Evolutionary conservation across 345 rosid species (phyloP).

Genomic region (Linum tenue): DNA sequence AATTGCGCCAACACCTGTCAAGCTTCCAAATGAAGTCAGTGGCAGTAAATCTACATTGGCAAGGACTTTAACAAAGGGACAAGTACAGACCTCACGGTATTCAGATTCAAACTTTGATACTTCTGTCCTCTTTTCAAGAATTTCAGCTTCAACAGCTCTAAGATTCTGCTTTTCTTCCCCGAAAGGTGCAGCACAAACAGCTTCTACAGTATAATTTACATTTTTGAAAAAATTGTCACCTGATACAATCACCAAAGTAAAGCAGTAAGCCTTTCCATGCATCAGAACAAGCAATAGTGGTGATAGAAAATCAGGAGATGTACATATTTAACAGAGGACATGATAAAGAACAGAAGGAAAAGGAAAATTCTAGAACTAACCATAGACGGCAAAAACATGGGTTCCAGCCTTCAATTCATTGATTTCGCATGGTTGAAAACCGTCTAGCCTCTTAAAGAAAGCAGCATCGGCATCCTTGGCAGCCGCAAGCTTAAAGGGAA

Average conservation of each 20-base stretch:
- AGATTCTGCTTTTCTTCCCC: constrained; percentile 67
- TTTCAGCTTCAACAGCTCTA: constrained; percentile 77
- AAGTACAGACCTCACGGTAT: constrained; percentile 64
- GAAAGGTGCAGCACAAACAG: constrained; percentile 71
- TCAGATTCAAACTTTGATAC: constrained; percentile 87
- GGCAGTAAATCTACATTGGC: constrained; percentile 1
- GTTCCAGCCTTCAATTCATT: constrained; percentile 79
- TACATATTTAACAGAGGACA: too few species aligned
- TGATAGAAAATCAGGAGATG: background rate
- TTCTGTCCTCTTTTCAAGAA: constrained; percentile 76
- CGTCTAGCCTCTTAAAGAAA: constrained; percentile 86
- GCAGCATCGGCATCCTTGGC: constrained; percentile 89
- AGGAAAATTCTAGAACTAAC: constrained; percentile 38
- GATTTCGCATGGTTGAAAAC: constrained; percentile 93
- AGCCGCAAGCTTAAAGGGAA: constrained; percentile 51
- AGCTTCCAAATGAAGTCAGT: constrained; percentile 9
- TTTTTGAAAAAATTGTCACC: constrained; percentile 96
- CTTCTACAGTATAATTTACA: constrained; percentile 82
- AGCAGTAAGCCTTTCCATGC: constrained; percentile 9
- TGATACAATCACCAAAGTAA: constrained; percentile 23
- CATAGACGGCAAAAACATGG: constrained; percentile 91
- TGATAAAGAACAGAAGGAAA: constrained; percentile 17
- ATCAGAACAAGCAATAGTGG: too few species aligned
- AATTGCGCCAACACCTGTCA: constrained; percentile 74
- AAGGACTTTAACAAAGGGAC: background rate